phyloP scores from a whole-genome alignment of 208 protist genomes.

The Angomonas ambiguus region DNA sequence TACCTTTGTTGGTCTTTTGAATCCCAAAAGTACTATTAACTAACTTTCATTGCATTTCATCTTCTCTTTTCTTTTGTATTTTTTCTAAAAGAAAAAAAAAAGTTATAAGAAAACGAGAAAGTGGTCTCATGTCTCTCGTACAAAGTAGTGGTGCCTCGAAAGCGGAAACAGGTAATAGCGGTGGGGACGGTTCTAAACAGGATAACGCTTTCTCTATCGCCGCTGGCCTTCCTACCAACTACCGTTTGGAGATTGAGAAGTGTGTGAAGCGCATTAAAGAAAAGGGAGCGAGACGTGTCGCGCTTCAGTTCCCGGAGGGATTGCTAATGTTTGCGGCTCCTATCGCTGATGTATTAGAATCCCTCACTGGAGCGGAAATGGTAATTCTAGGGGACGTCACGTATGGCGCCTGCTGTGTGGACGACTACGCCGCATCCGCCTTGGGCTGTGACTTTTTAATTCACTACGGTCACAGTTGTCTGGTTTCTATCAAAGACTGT shows the following conservation, averaged over 20 bases:
- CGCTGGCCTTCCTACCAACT: slow-evolving; percentile 93
- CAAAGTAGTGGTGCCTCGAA: neutral
- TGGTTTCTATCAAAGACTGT: slow-evolving; percentile 92
- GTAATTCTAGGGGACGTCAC: slow-evolving; percentile 99
- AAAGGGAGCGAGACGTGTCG: slow-evolving; percentile 88
- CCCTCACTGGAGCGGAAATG: slow-evolving; percentile 83
- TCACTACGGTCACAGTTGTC: slow-evolving; percentile 99
- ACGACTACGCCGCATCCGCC: slow-evolving; percentile 95
- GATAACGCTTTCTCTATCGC: slow-evolving; percentile 11
- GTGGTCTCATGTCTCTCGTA: slow-evolving; percentile 5
- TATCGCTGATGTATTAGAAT: slow-evolving; percentile 96
- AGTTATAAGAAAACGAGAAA: too few species aligned
- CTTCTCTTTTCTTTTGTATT: neutral
- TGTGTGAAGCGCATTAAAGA: slow-evolving; percentile 93
- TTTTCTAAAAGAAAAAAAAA: neutral
- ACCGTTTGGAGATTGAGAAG: slow-evolving; percentile 99
- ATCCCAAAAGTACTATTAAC: neutral
- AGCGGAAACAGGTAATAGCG: neutral
- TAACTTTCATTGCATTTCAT: neutral
- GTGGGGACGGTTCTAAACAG: neutral
- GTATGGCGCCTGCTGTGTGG: slow-evolving; percentile 99
- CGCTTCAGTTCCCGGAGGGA: slow-evolving; percentile 98
- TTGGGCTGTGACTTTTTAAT: slow-evolving; percentile 97
- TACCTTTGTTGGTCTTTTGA: slow-evolving; percentile 4
- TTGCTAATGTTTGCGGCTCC: slow-evolving; percentile 96